Conservation (phyloP, 352 stramenopile species). For the Pythium vanterpoolii region DNA sequence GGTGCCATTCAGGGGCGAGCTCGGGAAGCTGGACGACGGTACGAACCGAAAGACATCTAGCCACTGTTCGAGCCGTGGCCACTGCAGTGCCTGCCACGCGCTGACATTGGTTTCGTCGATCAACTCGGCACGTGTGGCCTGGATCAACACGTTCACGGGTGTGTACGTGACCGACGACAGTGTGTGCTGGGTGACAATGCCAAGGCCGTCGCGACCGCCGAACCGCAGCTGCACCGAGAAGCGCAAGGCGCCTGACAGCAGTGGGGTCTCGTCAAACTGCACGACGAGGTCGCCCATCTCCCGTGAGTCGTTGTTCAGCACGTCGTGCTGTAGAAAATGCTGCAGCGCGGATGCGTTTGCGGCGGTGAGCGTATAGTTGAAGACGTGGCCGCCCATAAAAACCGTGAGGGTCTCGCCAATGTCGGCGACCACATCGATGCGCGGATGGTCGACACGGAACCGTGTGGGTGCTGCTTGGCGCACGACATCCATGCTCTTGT, state of each 20-base stretch:
- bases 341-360: not conserved
- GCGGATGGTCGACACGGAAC: not conserved
- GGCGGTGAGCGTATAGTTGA: not conserved
- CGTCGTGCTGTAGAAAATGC: not conserved
- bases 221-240: not conserved
- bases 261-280: not conserved
- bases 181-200: not conserved
- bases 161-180: not conserved
- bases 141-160: not conserved
- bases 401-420: not conserved
- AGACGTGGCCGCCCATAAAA: not conserved
- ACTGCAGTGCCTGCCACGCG: slow-evolving; percentile 2
- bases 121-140: not conserved
- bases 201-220: not conserved
- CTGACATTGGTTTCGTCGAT: not conserved
- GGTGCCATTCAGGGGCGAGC: not conserved
- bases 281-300: not conserved
- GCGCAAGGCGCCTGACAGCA: not conserved
- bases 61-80: slow-evolving; percentile 15
- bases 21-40: slow-evolving; percentile 3
- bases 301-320: not conserved
- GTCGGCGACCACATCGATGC: not conserved
- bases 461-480: not conserved
- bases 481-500: not conserved
- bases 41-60: slow-evolving; percentile 10